phyloP scores from a whole-genome alignment of 179 eudicot genomes.

The Drosera spatulata region DNA sequence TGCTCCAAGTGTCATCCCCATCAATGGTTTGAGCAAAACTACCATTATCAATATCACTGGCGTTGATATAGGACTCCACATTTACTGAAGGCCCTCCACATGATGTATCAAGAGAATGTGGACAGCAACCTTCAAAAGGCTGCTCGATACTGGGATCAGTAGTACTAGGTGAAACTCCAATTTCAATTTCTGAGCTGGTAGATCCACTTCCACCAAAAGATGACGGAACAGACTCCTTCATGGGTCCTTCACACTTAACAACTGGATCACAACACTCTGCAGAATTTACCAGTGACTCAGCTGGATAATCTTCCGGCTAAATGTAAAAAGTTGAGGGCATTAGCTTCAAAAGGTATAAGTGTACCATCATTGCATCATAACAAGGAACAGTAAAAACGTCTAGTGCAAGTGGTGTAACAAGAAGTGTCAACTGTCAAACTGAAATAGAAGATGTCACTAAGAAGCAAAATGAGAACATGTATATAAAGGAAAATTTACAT shows the following conservation, averaged over 20 bases:
- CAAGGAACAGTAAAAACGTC: too few relatives aligned
- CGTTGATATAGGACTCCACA: conserved; percentile 10
- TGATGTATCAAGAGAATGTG: conserved; percentile 17
- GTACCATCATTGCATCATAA: too few relatives aligned
- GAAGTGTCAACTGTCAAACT: too few relatives aligned
- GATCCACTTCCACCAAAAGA: conserved; percentile 16
- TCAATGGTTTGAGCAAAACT: conserved; percentile 14
- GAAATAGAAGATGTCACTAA: too few relatives aligned
- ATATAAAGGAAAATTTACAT: too few relatives aligned
- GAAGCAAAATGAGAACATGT: too few relatives aligned
- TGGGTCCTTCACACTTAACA: conserved; percentile 12
- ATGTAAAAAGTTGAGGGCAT: neutral
- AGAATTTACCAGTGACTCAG: conserved; percentile 16
- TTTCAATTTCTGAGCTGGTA: conserved; percentile 20
- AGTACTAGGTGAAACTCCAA: conserved; percentile 27
- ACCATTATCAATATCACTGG: conserved; percentile 13
- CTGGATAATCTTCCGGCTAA: conserved; percentile 21
- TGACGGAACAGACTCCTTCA: conserved; percentile 19
- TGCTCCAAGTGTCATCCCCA: conserved; percentile 9
- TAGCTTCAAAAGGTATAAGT: too few relatives aligned
- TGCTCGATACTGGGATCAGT: conserved; percentile 12
- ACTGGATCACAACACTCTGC: conserved; percentile 13
- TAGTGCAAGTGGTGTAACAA: too few relatives aligned
- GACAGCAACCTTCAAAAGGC: conserved; percentile 10
- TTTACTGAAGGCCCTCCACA: conserved; percentile 17